These are phyloP conservation scores for Ascochyta lentis DNA, from an alignment of 2,329 filamentous ascomycete species.

Conservation along the genomic window DNA sequence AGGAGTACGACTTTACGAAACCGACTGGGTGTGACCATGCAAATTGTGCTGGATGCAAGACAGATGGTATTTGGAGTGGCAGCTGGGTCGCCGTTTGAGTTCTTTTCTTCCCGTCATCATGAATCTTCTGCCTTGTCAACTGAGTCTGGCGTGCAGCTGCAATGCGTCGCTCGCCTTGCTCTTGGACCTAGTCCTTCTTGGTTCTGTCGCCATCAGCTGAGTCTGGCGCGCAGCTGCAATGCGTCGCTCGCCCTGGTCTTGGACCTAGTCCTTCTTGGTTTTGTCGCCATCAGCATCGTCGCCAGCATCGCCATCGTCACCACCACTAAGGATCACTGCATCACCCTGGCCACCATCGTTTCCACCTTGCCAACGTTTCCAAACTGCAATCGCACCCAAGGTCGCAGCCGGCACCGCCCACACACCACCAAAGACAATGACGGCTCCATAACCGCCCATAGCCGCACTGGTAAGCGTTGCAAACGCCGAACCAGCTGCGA, in stretches of 20 bases:
- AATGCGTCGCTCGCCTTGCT: background rate
- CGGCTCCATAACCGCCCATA: slow-evolving; percentile 32
- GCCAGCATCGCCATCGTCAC: background rate
- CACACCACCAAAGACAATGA: slow-evolving; percentile 16
- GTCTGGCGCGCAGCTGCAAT: too few relatives aligned
- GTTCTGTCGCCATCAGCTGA: too few relatives aligned
- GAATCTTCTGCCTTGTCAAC: too few relatives aligned
- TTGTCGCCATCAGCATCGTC: background rate
- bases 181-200: too few relatives aligned
- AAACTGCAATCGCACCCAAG: background rate
- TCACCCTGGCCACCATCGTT: too few relatives aligned
- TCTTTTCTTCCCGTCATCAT: slow-evolving; percentile 39
- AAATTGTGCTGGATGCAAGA: slow-evolving; percentile 33
- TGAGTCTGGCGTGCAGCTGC: too few relatives aligned
- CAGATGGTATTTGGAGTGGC: slow-evolving; percentile 32
- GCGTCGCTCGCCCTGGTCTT: background rate
- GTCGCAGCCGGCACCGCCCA: background rate
- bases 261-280: background rate
- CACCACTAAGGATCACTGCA: too few relatives aligned
- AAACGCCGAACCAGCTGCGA: slow-evolving; percentile 30
- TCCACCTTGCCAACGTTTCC: too few relatives aligned
- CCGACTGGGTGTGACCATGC: slow-evolving; percentile 57
- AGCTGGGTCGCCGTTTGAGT: slow-evolving; percentile 48
- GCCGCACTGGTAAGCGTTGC: slow-evolving; percentile 30
- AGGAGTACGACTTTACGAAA: slow-evolving; percentile 60